A percentile compares a stretch with the other conserved stretches of the same genome.
These are phyloP conservation scores for Blastocystis sp. DNA, from an alignment of 352 stramenopile species.

Conservation along the genomic window DNA sequence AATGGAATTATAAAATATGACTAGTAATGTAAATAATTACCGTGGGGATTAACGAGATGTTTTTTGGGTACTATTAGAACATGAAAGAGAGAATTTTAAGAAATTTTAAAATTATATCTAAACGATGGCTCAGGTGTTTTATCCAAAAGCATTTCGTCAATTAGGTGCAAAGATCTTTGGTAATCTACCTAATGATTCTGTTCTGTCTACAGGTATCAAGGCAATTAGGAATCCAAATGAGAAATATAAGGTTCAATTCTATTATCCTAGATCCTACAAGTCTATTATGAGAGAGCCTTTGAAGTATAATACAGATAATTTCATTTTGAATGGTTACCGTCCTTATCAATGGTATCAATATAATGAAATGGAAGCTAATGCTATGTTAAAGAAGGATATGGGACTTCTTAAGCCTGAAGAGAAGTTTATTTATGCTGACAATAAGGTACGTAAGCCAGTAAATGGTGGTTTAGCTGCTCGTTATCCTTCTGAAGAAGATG, in stretches of 20 bases:
- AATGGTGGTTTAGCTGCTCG: background rate
- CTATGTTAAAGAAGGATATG: constrained; percentile 25
- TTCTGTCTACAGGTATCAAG: constrained; percentile 16
- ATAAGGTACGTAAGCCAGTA: constrained; percentile 4
- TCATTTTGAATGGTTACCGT: constrained; percentile 28
- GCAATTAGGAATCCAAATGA: constrained; percentile 15
- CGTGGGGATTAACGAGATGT: no score
- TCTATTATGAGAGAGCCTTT: constrained; percentile 13
- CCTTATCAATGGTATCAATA: constrained; percentile 34
- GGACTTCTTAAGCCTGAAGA: constrained; percentile 26
- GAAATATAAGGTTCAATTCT: background rate
- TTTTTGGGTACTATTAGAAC: no score
- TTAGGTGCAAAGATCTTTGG: no score
- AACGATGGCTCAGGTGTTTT: no score
- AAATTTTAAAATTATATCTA: no score
- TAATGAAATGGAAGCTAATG: constrained; percentile 8
- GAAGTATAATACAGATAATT: constrained; percentile 12
- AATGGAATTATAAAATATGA: no score
- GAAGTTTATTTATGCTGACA: constrained; percentile 12
- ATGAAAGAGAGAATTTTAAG: no score
- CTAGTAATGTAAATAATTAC: no score
- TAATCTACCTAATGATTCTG: constrained; percentile 22
- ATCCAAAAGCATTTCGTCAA: no score
- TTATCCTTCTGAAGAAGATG: background rate
- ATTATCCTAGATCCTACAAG: constrained; percentile 14